Conservation (phyloP, 257 asterid genomes). For the Catharanthus roseus region DNA sequence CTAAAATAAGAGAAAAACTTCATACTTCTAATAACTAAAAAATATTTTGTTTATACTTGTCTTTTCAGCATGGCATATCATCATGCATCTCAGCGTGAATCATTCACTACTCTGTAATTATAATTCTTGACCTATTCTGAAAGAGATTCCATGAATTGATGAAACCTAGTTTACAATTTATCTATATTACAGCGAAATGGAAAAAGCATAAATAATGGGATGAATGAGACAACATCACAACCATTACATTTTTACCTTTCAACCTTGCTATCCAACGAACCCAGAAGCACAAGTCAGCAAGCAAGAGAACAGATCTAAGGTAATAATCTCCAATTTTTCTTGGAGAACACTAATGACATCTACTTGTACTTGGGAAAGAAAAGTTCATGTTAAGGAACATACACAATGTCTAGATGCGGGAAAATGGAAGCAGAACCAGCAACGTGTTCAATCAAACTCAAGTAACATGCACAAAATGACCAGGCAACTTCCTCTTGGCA, state of each 20-base stretch:
- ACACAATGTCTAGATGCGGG: background rate
- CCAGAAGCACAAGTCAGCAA: conserved; percentile 84
- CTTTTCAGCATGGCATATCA: background rate
- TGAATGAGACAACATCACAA: background rate
- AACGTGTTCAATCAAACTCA: conserved; percentile 7
- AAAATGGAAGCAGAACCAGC: background rate
- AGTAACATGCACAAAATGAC: conserved; percentile 62
- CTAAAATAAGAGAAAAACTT: conserved; percentile 24
- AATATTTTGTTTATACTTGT: background rate
- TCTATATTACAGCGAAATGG: background rate
- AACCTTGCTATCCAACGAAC: conserved; percentile 69
- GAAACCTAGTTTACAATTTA: background rate
- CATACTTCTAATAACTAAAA: background rate
- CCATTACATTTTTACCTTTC: conserved; percentile 47
- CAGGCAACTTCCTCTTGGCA: conserved; percentile 74
- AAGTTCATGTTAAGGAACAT: conserved; percentile 14
- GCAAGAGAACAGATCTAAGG: conserved; percentile 79
- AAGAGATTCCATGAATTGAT: background rate
- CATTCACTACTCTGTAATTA: too few relatives aligned
- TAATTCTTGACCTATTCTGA: background rate
- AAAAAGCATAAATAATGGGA: conserved; percentile 1
- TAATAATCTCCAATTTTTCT: conserved; percentile 65
- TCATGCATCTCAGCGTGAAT: too few relatives aligned
- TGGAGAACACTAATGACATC: conserved; percentile 70
- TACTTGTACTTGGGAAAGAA: conserved; percentile 69